Percentiles rank a stretch among this genome's conserved stretches.
Conservation (phyloP, 2,329 filamentous ascomycete genomes). For the Triangularia verruculosa region DNA sequence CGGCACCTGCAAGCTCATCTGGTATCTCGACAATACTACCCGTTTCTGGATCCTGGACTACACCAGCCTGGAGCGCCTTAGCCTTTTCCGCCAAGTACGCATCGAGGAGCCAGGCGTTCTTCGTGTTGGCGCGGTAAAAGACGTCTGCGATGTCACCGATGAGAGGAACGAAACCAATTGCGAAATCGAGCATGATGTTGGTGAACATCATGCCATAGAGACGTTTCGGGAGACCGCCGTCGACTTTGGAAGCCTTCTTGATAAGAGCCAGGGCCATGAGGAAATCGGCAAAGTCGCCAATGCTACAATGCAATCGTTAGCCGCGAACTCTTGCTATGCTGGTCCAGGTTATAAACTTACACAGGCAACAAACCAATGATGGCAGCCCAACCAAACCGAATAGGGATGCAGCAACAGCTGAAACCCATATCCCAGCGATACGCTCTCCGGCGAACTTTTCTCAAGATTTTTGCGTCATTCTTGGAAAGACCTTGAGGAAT, state of each 20-base stretch:
- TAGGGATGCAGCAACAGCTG: constrained; percentile 76
- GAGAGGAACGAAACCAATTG: constrained; percentile 70
- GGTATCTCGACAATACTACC: constrained; percentile 8
- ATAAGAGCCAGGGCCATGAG: constrained; percentile 75
- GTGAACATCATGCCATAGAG: constrained; percentile 71
- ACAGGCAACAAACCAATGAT: constrained; percentile 81
- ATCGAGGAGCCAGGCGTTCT: constrained; percentile 62
- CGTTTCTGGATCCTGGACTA: constrained; percentile 40
- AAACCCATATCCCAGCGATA: constrained; percentile 76
- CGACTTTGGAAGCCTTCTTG: constrained; percentile 66
- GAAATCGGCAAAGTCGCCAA: constrained; percentile 73
- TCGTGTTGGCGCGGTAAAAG: constrained; percentile 70
- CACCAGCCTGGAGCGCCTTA: constrained; percentile 43
- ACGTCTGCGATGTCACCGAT: constrained; percentile 74
- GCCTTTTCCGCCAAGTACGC: constrained; percentile 66
- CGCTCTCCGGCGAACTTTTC: constrained; percentile 78
- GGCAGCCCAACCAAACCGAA: constrained; percentile 85
- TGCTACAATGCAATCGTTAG: constrained; percentile 42
- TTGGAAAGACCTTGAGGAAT: constrained; percentile 77
- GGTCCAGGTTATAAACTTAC: constrained; percentile 48
- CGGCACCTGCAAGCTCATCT: constrained; percentile 1
- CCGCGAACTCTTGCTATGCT: constrained; percentile 9
- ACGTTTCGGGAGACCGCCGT: constrained; percentile 66
- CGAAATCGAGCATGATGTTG: constrained; percentile 73
- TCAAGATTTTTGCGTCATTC: constrained; percentile 78